Conservation (phyloP, 2,329 filamentous ascomycete genomes). For the Nigrograna mackinnonii region DNA sequence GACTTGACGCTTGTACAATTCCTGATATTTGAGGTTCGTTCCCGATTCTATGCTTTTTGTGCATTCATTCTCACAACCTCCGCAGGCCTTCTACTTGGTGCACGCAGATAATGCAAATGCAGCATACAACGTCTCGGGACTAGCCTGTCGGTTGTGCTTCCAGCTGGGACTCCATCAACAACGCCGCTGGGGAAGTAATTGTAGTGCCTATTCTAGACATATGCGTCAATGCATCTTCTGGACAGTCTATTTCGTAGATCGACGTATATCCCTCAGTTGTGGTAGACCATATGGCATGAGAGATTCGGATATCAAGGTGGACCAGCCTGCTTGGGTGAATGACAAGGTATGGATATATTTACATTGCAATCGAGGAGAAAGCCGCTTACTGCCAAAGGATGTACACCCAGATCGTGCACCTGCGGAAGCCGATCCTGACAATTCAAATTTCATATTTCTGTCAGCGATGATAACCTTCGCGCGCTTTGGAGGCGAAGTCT, state of each 20-base stretch:
- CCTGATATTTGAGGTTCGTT: conserved; percentile 27
- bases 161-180: conserved; percentile 33
- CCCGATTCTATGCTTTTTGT: conserved; percentile 1
- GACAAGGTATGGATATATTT: conserved; percentile 17
- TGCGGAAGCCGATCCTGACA: conserved; percentile 10
- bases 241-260: conserved; percentile 29
- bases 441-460: conserved; percentile 22
- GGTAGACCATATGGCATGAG: conserved; percentile 32
- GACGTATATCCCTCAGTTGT: conserved; percentile 33
- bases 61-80: too few species aligned
- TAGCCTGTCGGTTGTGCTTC: conserved; percentile 27
- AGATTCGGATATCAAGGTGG: conserved; percentile 29
- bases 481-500: conserved; percentile 23
- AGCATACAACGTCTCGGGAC: conserved; percentile 31
- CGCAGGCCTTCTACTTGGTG: conserved; percentile 29
- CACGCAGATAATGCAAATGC: conserved; percentile 28
- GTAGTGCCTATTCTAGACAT: conserved; percentile 17
- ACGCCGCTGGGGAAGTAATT: conserved; percentile 19
- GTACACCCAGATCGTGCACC: conserved; percentile 14
- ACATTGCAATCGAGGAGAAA: too few species aligned
- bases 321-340: conserved; percentile 18
- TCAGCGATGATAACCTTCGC: conserved; percentile 26
- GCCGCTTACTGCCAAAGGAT: too few species aligned
- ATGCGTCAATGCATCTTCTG: conserved; percentile 32
- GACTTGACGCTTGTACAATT: conserved; percentile 29